Conservation (phyloP, 129 eudicot genomes). For the Heracleum sosnowskyi region DNA sequence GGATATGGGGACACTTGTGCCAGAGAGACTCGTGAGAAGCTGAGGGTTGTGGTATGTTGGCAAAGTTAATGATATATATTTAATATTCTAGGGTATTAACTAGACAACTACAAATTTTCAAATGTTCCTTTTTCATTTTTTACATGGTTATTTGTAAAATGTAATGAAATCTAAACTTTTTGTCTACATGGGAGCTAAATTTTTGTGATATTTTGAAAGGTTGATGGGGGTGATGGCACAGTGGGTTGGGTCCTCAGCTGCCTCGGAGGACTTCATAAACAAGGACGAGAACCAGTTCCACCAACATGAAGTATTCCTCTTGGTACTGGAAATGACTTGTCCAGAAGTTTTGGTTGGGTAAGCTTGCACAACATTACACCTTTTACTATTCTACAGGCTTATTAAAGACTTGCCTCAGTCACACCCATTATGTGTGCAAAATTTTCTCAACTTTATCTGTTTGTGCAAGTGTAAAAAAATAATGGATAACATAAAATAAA, state of each 20-base stretch:
- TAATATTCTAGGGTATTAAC: neutral
- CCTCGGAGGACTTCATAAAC: constrained; percentile 74
- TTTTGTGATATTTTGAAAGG: constrained; percentile 37
- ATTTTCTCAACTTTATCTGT: neutral
- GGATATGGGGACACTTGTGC: constrained; percentile 84
- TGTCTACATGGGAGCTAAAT: neutral
- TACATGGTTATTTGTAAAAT: neutral
- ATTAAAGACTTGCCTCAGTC: constrained; percentile 8
- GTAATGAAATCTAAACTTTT: neutral
- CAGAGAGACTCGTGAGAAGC: constrained; percentile 60
- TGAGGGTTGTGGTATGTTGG: constrained; percentile 73
- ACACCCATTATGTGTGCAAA: neutral
- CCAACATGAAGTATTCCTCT: constrained; percentile 87
- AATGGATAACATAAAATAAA: neutral
- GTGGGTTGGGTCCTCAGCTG: constrained; percentile 99
- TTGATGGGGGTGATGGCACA: constrained; percentile 99
- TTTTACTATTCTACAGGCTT: neutral
- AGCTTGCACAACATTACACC: constrained; percentile 9
- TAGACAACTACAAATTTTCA: neutral
- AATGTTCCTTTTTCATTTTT: neutral
- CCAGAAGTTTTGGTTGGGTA: constrained; percentile 99
- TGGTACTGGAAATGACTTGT: constrained; percentile 95
- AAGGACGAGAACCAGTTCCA: constrained; percentile 74
- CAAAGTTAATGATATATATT: neutral
- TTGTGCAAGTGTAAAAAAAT: neutral